These are phyloP conservation scores for Pisolithus orientalis DNA, from an alignment of 768 basidiomycete genomes.

Conservation along the genomic window DNA sequence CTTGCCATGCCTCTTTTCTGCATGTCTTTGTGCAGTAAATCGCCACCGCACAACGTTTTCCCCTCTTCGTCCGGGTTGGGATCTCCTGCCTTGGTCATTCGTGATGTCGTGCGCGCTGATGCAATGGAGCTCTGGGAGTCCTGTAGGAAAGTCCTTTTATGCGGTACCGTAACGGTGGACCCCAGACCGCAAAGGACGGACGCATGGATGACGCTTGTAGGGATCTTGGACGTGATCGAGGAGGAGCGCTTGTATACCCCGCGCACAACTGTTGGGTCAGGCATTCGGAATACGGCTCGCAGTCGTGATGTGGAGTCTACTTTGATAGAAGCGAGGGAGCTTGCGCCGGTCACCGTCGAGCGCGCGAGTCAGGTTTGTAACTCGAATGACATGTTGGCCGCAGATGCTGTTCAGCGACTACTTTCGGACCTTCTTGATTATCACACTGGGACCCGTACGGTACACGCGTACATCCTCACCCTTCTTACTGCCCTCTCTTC, in stretches of 20 bases:
- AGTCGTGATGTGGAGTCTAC: conserved; percentile 5
- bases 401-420: conserved; percentile 25
- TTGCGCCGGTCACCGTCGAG: conserved; percentile 33
- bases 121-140: conserved; percentile 5
- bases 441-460: too few species aligned
- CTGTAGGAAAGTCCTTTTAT: too few species aligned
- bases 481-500: conserved; percentile 39
- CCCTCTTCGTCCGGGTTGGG: conserved; percentile 3
- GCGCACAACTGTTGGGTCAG: too few species aligned
- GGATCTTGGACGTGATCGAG: too few species aligned
- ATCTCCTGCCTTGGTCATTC: conserved; percentile 1
- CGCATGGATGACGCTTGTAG: too few species aligned
- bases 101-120: conserved; percentile 14
- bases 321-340: conserved; percentile 24
- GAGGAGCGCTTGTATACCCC: too few species aligned
- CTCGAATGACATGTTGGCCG: conserved; percentile 6
- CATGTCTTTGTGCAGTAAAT: too few species aligned
- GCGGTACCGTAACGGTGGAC: too few species aligned
- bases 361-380: conserved; percentile 12
- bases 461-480: conserved; percentile 35
- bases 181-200: too few species aligned
- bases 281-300: too few species aligned
- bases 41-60: conserved; percentile 43
- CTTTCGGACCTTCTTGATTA: conserved; percentile 36
- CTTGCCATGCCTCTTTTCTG: too few species aligned